These are phyloP conservation scores for Ceratobasidium sp. DNA, from an alignment of 1,284 basidiomycete species.

Conservation along the genomic window DNA sequence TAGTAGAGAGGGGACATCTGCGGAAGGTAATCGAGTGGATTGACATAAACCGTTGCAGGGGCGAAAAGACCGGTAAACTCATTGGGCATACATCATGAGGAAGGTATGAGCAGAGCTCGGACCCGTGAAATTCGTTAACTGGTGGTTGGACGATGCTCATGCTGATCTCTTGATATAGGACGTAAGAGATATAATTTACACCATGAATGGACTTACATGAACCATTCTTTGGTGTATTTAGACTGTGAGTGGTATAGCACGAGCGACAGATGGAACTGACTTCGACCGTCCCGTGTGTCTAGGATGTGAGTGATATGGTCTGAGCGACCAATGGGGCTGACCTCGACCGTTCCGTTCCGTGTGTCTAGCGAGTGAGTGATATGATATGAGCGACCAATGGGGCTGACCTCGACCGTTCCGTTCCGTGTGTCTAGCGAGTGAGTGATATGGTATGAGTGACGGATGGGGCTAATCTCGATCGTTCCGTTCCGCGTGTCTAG, in stretches of 20 bases:
- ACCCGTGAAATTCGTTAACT: too few species aligned
- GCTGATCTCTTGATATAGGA: too few species aligned
- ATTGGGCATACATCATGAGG: too few species aligned
- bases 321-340: not conserved
- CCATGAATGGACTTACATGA: too few species aligned
- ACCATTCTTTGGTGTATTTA: not conserved
- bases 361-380: not conserved
- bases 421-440: not conserved
- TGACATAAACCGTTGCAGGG: too few species aligned
- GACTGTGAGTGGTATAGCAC: not conserved
- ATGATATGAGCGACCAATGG: not conserved
- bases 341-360: not conserved
- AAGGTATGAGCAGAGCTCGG: too few species aligned
- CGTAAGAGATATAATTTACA: too few species aligned
- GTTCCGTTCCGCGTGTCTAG: not conserved
- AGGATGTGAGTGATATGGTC: not conserved
- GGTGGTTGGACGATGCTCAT: too few species aligned
- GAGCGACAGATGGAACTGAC: not conserved
- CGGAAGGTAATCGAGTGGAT: too few species aligned
- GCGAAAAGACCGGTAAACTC: too few species aligned
- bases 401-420: not conserved
- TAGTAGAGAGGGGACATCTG: too few species aligned
- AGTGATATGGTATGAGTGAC: not conserved
- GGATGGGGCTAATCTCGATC: not conserved
- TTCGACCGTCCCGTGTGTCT: not conserved